Conservation (phyloP, 257 asterid genomes). For the Solanum sejunctum region DNA sequence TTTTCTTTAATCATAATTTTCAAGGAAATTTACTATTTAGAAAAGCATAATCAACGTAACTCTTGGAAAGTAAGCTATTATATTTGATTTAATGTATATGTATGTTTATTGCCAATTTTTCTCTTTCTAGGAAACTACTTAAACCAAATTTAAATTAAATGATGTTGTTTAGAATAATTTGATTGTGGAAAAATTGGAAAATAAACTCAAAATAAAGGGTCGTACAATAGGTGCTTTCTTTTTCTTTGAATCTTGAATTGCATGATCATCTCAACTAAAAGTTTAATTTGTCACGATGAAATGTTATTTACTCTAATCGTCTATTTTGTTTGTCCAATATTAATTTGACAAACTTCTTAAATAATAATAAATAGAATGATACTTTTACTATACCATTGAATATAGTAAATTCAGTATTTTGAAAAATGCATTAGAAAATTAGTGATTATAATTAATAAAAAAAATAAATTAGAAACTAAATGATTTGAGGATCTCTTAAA, state of each 20-base stretch:
- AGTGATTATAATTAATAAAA: neutral
- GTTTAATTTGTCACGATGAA: neutral
- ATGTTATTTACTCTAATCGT: neutral
- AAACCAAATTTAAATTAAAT: neutral
- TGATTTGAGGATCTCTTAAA: neutral
- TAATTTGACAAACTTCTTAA: neutral
- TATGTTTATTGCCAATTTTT: neutral
- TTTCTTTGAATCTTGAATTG: neutral
- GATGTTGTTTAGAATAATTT: neutral
- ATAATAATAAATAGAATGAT: neutral
- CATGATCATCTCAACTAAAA: neutral
- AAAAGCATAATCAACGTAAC: neutral
- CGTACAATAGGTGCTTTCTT: neutral
- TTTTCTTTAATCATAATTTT: neutral
- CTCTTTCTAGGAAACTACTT: neutral
- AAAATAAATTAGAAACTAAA: neutral
- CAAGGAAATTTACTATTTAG: neutral
- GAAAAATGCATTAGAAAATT: no score
- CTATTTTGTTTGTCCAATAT: neutral
- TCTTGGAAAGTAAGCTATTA: neutral
- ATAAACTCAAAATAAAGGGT: neutral
- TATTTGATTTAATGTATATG: neutral
- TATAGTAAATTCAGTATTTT: neutral
- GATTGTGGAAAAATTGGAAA: neutral
- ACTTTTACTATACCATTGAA: neutral